Evolutionary conservation across 2,329 filamentous ascomycete species (phyloP), one percentile per base, ranked within the genome.

Genomic region (Aspergillus ibericus): DNA sequence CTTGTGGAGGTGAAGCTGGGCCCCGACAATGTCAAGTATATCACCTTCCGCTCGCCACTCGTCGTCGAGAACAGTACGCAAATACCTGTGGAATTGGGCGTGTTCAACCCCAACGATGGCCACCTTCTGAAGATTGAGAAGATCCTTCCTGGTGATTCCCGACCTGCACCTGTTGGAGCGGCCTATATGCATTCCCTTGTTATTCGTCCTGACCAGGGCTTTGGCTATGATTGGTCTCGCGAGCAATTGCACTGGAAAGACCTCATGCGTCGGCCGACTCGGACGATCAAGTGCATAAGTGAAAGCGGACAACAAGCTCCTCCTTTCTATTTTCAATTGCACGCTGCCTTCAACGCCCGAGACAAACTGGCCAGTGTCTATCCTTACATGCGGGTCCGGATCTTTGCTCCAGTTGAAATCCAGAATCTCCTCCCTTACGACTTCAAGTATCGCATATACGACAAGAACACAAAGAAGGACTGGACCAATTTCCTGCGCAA

Each of bases 401-500:
- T 99, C 2, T 96, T 92, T 22, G 93, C 95, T 0, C 95, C 96
- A 0, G 86, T 99, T 13, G 93, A 96, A 51, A 83, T 99, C 4
- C 93, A 99, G 74, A 99, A 99, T 65, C 80, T 99, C 44, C 79
- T 99, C 36, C 95, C 95, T 0, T 98, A 95, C 71, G 95, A 99
- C 76, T 99, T 99, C 85, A 98, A 99, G 76, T 99, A 99, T 75
- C 88, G 93, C 56, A 98, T 99, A 56, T 99, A 98, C 71, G 95
- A 99, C 80, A 97, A 96, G 79, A 96, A 96, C 74, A 97, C 93
- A 0, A 96, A 93, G 81, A 96, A 96, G 73, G 95, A 99, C 73
- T 99, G 95, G 95, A 96, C 92, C 4, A 99, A 99, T 74, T 99
- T 99, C 78, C 80, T 99, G 48, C 87, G 95, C 58, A 98, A 97